phyloP scores from a whole-genome alignment of 1,139 yeast genomes.

The Sugiyamaella castrensis region DNA sequence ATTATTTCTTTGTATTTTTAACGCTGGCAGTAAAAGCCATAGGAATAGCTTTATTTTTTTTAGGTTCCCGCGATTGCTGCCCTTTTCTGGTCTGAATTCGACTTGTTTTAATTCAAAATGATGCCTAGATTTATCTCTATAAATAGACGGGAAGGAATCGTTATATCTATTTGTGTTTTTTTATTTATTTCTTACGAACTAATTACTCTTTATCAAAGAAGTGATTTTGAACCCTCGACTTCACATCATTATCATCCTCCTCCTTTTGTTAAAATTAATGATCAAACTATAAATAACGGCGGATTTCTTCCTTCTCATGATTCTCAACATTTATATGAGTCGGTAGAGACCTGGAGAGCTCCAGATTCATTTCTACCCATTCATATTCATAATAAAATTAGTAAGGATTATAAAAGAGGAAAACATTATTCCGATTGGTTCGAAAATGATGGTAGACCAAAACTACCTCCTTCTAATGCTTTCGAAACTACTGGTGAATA shows the following conservation, averaged over 20 bases:
- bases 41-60: too few relatives aligned
- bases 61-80: too few relatives aligned
- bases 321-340: constrained; percentile 12
- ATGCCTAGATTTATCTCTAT: background rate
- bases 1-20: too few relatives aligned
- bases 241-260: background rate
- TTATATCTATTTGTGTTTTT: background rate
- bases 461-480: constrained; percentile 1
- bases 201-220: background rate
- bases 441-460: constrained; percentile 9
- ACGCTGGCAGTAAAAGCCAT: too few relatives aligned
- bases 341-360: constrained; percentile 20
- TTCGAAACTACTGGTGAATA: constrained; percentile 19
- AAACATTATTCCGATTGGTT: background rate
- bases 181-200: constrained; percentile 7
- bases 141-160: background rate
- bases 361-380: constrained; percentile 16
- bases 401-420: background rate
- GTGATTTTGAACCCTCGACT: background rate
- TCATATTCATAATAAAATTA: constrained; percentile 2
- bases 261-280: background rate
- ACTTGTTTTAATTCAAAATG: too few relatives aligned
- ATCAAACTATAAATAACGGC: background rate
- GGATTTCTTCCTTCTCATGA: constrained; percentile 5
- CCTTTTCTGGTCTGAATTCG: too few relatives aligned